Evolutionary conservation across 1,284 basidiomycete species (phyloP), one percentile per base, ranked within the genome.

Genomic region (Cutaneotrichosporon sp.): DNA sequence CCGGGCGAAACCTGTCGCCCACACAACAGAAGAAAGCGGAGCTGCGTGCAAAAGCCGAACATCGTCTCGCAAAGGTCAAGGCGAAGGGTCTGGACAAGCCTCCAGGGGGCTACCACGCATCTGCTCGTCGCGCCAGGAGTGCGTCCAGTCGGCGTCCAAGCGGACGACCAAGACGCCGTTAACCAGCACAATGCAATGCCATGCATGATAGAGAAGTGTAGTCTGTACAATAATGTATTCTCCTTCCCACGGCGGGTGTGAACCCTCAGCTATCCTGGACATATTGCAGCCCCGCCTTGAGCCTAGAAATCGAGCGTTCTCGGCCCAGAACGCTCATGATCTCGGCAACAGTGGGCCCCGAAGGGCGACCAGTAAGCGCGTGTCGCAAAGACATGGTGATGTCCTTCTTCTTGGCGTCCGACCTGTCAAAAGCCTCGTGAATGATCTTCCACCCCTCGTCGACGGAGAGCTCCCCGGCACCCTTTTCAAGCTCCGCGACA

Each of bases 321-420:
- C 42, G 37, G 4, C 70, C 70, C 0, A 72, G 57, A 1, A 68
- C 64, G 20, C 39, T 39, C 59, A 70, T 63, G 21, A 68, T 57
- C 14, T 60, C 58, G 1, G 70, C 65, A 5, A 70, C 54, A 39
- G 63, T 62, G 0, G 68, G 67, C 5, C 68, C 69, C 44, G 61
- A 51, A 62, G 68, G 88, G 75, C 83, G 81, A 1, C 84, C 89
- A 0, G 86, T 90, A 57, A 93, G 71, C 3, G 85, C 86, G 63
- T 88, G 82, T 46, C 91, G 76, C 40, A 92, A 69, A 0, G 83
- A 80, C 2, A 80, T 84, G 82, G 90, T 84, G 56, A 87, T 81
- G 14, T 77, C 63, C 50, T 81, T 85, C 39, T 76, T 77, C 49
- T 79, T 77, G 38, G 83, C 55, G 3, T 68, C 72, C 1, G 79